A percentile compares a stretch with the other conserved stretches of the same genome.
Conservation (phyloP, 2,329 filamentous ascomycete genomes). For the Diaporthe ampelina region DNA sequence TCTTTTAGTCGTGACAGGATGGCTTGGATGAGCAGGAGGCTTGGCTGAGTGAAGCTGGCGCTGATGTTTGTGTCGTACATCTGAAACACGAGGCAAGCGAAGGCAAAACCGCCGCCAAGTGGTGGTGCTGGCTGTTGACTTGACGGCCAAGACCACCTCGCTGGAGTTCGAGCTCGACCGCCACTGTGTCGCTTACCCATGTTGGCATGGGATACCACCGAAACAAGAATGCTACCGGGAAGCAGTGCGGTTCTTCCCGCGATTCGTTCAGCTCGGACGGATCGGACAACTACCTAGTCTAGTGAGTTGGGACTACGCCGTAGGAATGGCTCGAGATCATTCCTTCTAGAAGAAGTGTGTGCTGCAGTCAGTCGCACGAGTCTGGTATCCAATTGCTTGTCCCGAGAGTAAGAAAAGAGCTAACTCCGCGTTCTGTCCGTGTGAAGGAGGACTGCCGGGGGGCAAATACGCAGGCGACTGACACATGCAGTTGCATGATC, state of each 20-base stretch:
- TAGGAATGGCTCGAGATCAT: neutral
- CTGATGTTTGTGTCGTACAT: slow-evolving; percentile 6
- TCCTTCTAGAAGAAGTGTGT: slow-evolving; percentile 13
- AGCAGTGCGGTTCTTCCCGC: slow-evolving; percentile 30
- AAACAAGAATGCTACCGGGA: neutral
- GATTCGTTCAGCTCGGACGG: slow-evolving; percentile 3
- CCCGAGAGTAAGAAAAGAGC: no score
- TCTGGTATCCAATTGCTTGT: neutral
- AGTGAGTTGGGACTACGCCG: neutral
- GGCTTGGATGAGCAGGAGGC: slow-evolving; percentile 1
- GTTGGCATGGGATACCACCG: neutral
- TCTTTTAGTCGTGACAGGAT: neutral
- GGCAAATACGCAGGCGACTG: slow-evolving; percentile 12
- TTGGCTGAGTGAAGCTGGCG: slow-evolving; percentile 7
- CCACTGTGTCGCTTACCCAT: neutral
- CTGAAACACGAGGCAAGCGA: slow-evolving; percentile 26
- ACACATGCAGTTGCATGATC: slow-evolving; percentile 26
- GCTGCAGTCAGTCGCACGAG: neutral
- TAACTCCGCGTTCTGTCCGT: neutral
- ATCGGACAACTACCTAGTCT: neutral
- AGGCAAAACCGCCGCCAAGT: slow-evolving; percentile 31
- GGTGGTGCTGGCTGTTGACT: neutral
- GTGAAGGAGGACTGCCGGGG: slow-evolving; percentile 1
- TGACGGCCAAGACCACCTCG: neutral
- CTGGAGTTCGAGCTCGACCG: neutral